Percentiles rank a stretch among this genome's conserved stretches.
phyloP scores from a whole-genome alignment of 441 rosid species.

The Rhodomyrtus psidioides region DNA sequence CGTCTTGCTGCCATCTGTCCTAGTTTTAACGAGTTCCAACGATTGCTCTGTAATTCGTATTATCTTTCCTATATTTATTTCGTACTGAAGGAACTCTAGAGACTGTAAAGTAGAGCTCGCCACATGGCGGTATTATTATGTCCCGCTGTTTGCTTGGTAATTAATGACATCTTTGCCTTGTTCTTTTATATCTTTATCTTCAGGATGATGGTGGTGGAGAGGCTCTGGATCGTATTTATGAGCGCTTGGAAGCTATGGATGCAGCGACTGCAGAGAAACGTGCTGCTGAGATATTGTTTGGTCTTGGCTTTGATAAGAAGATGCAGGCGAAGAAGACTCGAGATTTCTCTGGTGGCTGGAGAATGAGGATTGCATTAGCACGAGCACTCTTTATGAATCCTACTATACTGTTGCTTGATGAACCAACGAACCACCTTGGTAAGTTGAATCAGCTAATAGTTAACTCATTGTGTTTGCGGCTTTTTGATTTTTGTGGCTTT shows the following conservation, averaged over 20 bases:
- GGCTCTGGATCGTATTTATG: conserved; percentile 75
- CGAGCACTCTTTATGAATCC: conserved; percentile 93
- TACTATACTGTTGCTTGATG: conserved; percentile 84
- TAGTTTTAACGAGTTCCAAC: neutral
- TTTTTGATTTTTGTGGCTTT: neutral
- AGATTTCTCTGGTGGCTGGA: conserved; percentile 99
- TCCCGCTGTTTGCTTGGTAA: neutral
- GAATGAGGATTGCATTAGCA: conserved; percentile 97
- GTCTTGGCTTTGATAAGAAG: conserved; percentile 82
- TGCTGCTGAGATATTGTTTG: conserved; percentile 90
- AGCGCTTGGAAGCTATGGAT: conserved; percentile 85
- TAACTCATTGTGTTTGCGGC: neutral
- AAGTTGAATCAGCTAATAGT: neutral
- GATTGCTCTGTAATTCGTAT: neutral
- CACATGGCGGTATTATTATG: neutral
- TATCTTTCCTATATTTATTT: too few relatives aligned
- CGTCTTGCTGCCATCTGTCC: neutral
- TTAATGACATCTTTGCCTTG: neutral
- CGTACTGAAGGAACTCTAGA: too few relatives aligned
- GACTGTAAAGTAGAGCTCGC: too few relatives aligned
- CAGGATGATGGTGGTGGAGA: conserved; percentile 98
- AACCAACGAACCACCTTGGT: conserved; percentile 97
- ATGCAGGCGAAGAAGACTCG: conserved; percentile 88
- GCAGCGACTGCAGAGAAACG: conserved; percentile 95
- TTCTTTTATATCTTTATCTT: neutral